A percentile compares a stretch with the other conserved stretches of the same genome.
Conservation (phyloP, 129 eudicot genomes). For the sunflower (Helianthus annuus) region DNA sequence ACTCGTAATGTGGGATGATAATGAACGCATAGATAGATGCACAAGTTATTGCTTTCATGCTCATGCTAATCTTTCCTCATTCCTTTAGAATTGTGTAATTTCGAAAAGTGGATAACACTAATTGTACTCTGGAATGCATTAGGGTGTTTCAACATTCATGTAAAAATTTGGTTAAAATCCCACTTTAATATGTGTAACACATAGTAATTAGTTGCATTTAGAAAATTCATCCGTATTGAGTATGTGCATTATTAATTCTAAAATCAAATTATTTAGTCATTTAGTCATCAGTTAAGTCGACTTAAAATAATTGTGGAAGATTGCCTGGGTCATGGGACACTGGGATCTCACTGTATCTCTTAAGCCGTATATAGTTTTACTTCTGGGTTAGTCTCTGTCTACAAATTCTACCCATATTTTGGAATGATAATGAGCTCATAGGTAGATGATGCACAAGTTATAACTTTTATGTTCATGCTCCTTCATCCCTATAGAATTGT, state of each 20-base stretch:
- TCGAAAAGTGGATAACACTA: neutral
- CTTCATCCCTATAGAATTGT: neutral
- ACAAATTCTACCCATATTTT: neutral
- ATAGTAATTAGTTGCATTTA: neutral
- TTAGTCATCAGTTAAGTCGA: no score
- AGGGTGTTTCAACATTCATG: neutral
- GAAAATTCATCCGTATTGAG: no score
- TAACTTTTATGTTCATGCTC: constrained; percentile 7
- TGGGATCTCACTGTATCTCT: neutral
- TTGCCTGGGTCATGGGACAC: neutral
- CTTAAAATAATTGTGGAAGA: neutral
- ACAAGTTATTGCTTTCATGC: constrained; percentile 2
- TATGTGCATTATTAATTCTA: no score
- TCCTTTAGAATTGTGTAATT: neutral
- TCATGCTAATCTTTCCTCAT: neutral
- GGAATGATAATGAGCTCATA: constrained; percentile 15
- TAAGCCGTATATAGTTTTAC: constrained; percentile 16
- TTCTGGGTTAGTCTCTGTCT: constrained; percentile 18
- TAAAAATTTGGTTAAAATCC: neutral
- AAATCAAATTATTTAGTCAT: no score
- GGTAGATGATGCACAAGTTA: neutral
- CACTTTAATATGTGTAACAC: neutral
- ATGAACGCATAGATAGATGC: constrained; percentile 4
- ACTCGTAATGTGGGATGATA: neutral
- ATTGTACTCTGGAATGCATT: neutral